Evolutionary conservation across 148 eudicot genomes (phyloP).

Genomic region (Camellia japonica): DNA sequence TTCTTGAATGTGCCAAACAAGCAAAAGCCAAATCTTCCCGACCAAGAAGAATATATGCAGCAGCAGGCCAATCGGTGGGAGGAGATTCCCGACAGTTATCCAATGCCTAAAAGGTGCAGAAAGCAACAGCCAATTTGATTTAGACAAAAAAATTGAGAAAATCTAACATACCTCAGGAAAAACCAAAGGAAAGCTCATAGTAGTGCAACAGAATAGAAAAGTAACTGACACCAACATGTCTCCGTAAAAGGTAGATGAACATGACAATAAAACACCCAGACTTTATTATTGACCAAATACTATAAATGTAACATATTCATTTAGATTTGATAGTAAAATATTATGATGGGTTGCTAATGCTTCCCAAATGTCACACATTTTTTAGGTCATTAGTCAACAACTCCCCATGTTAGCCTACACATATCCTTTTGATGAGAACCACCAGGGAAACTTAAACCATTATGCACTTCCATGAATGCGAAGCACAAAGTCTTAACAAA

Average conservation of each 20-base stretch:
- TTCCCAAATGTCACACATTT: no score
- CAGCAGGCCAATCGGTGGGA: constrained; percentile 94
- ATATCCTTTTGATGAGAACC: no score
- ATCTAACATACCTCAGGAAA: neutral
- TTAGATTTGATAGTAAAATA: no score
- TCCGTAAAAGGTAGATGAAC: no score
- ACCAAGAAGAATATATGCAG: constrained; percentile 97
- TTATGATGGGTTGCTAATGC: no score
- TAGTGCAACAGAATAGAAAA: neutral
- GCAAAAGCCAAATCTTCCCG: constrained; percentile 94
- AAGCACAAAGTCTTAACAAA: neutral
- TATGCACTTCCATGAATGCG: neutral
- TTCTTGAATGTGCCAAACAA: constrained; percentile 45
- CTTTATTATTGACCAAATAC: no score
- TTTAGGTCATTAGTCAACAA: no score
- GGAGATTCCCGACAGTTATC: constrained; percentile 96
- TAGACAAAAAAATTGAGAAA: no score
- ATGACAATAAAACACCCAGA: no score
- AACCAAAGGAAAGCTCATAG: neutral
- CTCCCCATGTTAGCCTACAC: no score
- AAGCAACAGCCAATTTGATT: neutral
- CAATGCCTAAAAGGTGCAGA: constrained; percentile 51
- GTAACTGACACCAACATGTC: no score
- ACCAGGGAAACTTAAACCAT: neutral
- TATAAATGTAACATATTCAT: no score